Percentiles rank a stretch among this genome's conserved stretches.
Conservation (phyloP, 768 basidiomycete species). For the Mycena metata region DNA sequence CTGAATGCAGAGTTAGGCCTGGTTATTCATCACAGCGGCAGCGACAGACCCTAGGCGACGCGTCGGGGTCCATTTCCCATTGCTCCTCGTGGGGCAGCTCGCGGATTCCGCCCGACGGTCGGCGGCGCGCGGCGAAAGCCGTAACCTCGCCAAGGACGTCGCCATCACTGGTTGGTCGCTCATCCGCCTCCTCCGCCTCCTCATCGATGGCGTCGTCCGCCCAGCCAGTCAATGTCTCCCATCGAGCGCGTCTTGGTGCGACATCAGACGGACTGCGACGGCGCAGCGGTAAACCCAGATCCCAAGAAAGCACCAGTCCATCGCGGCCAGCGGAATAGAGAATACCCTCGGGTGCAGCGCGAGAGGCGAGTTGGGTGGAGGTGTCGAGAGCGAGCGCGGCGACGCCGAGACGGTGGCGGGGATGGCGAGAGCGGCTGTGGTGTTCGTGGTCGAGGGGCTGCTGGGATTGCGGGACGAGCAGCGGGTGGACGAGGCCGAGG, state of each 20-base stretch:
- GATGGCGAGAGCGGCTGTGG: conserved; percentile 57
- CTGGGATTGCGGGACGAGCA: conserved; percentile 59
- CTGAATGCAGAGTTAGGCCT: conserved; percentile 45
- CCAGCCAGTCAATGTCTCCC: conserved; percentile 92
- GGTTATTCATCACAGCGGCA: conserved; percentile 17
- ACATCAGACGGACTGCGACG: conserved; percentile 41
- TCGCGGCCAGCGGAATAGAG: conserved; percentile 92
- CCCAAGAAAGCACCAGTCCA: conserved; percentile 91
- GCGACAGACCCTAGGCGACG: conserved; percentile 65
- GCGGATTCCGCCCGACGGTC: conserved; percentile 51
- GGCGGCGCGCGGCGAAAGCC: conserved; percentile 47
- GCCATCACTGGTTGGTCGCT: conserved; percentile 72
- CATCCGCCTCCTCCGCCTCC: conserved; percentile 73
- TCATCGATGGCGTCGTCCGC: conserved; percentile 77
- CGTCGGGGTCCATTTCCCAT: conserved; percentile 83
- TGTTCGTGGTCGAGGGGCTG: conserved; percentile 42
- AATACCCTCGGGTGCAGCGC: conserved; percentile 82
- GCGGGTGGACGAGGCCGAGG: conserved; percentile 77
- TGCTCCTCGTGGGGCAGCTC: conserved; percentile 74
- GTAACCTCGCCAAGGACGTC: conserved; percentile 83
- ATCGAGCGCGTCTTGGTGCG: conserved; percentile 54
- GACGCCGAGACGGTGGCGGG: conserved; percentile 90
- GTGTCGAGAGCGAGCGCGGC: conserved; percentile 90
- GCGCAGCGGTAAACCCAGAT: conserved; percentile 62
- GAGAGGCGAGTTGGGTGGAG: conserved; percentile 80